A percentile compares a stretch with the other conserved stretches of the same genome.
Conservation (phyloP, 2,329 filamentous ascomycete species). For the Alternaria solani region DNA sequence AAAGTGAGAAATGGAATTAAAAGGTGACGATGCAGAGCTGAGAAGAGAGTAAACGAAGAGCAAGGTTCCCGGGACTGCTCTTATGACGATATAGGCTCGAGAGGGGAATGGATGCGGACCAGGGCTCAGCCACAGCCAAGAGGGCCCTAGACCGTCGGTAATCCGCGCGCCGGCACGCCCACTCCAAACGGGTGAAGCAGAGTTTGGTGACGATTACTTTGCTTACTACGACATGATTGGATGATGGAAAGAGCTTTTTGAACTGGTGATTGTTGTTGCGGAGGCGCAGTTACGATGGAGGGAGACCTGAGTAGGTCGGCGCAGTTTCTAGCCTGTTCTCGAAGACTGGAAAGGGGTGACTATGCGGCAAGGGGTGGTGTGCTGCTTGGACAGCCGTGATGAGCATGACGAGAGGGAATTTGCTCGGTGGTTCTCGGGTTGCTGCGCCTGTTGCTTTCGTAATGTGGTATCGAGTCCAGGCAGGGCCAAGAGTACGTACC, state of each 20-base stretch:
- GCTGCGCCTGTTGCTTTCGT: constrained; percentile 7
- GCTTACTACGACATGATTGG: background rate
- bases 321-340: background rate
- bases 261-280: constrained; percentile 7
- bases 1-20: constrained; percentile 9
- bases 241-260: background rate
- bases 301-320: background rate
- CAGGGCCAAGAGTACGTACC: background rate
- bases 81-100: constrained; percentile 20
- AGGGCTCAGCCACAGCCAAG: constrained; percentile 26
- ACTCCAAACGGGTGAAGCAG: constrained; percentile 12
- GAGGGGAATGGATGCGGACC: constrained; percentile 17
- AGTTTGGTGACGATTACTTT: background rate
- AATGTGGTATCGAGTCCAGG: background rate
- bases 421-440: background rate
- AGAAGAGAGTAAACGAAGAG: background rate
- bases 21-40: constrained; percentile 10
- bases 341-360: background rate
- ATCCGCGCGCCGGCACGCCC: background rate
- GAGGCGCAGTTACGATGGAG: constrained; percentile 7
- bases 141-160: constrained; percentile 1
- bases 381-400: background rate
- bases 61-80: constrained; percentile 3
- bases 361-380: background rate
- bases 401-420: background rate